Base-by-base conservation (phyloP, 805 yeast genomes). In the Saccharomycopsis fermentans region DNA sequence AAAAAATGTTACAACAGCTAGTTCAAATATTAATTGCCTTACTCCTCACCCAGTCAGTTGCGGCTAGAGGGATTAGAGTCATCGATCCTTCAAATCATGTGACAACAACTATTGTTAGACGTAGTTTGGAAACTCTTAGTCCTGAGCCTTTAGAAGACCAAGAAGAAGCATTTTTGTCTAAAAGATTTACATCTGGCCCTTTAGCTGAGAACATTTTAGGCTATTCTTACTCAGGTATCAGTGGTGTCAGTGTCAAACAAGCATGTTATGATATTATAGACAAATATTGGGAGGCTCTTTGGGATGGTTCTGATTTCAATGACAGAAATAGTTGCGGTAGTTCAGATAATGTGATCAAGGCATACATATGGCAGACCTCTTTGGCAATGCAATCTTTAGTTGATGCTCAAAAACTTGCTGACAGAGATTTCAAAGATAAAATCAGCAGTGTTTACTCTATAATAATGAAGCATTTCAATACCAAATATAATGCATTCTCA, bases 331-430 rank as follows among this genome's bases (percentile, higher is more conserved):
- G 37, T 17, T 57, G 58, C 29, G 36, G 27, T 50, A 34, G 39
- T 29, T 16, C 32, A 27, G 35, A 29, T 32, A 26, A 35, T 3
- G 24, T 51, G 6, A 29, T 29, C n/a, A 47, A 47, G 12, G 39
- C 56, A 6, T 54, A 39, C 37, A 78, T 83, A 16, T 84, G 89
- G 88, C 82, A 86, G 0, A 80, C 82, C 6, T 76, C 87, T 0
- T 83, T 84, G 26, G 84, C 81, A 1, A 77, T 78, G 0, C 90
- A 84, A 67, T 84, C 88, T 0, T 73, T 83, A 55, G 81, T 82
- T 1, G 90, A 84, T 65, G 87, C 84, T 6, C 82, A 84, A 1
- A 72, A 51, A 36, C 29, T 47, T 12, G 21, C 29, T 27, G 48
- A 52, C 29, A 56, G 70, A 51, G 43, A 66, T 4, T 69, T 80